Evolutionary conservation across 2,329 filamentous ascomycete genomes (phyloP).

Genomic region (Calonectria henricotiae): DNA sequence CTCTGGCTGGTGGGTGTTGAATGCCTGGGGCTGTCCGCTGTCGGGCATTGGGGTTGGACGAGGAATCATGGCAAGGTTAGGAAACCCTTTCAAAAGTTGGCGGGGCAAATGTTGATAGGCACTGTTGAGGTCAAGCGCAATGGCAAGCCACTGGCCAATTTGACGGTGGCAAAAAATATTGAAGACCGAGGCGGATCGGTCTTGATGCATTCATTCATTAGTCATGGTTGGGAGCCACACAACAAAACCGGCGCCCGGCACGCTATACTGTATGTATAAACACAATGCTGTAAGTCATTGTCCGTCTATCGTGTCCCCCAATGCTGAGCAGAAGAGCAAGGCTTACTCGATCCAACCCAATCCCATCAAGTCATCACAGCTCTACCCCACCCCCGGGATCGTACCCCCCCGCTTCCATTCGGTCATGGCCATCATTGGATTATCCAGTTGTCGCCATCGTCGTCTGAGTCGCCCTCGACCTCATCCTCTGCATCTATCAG

Average conservation of each 20-base stretch:
- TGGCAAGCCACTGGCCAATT: slow-evolving; percentile 4
- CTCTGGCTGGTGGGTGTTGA: slow-evolving; percentile 25
- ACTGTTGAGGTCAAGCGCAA: slow-evolving; percentile 8
- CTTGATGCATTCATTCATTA: slow-evolving; percentile 32
- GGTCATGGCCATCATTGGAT: slow-evolving; percentile 44
- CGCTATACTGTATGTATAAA: slow-evolving; percentile 32
- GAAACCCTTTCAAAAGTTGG: neutral
- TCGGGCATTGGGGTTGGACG: slow-evolving; percentile 13
- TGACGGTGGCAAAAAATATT: slow-evolving; percentile 29
- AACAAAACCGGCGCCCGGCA: slow-evolving; percentile 26
- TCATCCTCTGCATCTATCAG: slow-evolving; percentile 70
- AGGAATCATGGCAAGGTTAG: slow-evolving; percentile 18
- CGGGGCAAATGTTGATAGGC: slow-evolving; percentile 7
- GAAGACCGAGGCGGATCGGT: slow-evolving; percentile 17
- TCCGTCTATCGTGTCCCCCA: slow-evolving; percentile 20
- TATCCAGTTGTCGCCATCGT: slow-evolving; percentile 53
- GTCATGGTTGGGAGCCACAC: slow-evolving; percentile 31
- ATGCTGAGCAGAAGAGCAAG: slow-evolving; percentile 21
- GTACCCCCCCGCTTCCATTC: slow-evolving; percentile 16
- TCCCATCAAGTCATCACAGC: slow-evolving; percentile 8
- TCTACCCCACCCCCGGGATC: slow-evolving; percentile 27
- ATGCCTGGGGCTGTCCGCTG: slow-evolving; percentile 11
- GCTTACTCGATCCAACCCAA: slow-evolving; percentile 32
- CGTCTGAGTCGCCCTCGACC: slow-evolving; percentile 62
- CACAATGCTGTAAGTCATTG: slow-evolving; percentile 26